Conservation (phyloP, 1,284 basidiomycete genomes). For the Sanghuangporus sanghuang region DNA sequence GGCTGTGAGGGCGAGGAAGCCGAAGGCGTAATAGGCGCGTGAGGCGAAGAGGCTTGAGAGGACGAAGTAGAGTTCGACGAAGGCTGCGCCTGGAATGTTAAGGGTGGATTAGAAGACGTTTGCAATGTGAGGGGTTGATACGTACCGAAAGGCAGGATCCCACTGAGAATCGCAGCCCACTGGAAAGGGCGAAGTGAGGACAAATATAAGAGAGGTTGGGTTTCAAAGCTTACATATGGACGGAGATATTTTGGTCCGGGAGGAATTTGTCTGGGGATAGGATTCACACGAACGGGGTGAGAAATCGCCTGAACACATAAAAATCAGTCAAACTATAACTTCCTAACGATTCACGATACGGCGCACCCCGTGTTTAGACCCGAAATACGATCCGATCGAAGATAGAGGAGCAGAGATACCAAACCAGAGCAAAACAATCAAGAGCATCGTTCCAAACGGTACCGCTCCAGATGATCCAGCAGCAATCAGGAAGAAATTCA, state of each 20-base stretch:
- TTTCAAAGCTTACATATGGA: slow-evolving; percentile 53
- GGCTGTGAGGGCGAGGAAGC: slow-evolving; percentile 89
- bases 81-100: slow-evolving; percentile 68
- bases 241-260: slow-evolving; percentile 79
- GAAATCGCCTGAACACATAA: slow-evolving; percentile 46
- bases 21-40: slow-evolving; percentile 92
- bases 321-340: slow-evolving; percentile 8
- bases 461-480: slow-evolving; percentile 93
- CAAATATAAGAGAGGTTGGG: not conserved
- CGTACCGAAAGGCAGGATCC: slow-evolving; percentile 87
- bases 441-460: slow-evolving; percentile 91
- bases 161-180: slow-evolving; percentile 78
- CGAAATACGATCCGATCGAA: slow-evolving; percentile 70
- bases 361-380: slow-evolving; percentile 82
- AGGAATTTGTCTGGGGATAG: slow-evolving; percentile 90
- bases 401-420: slow-evolving; percentile 88
- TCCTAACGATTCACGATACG: slow-evolving; percentile 1
- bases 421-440: slow-evolving; percentile 93
- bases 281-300: slow-evolving; percentile 86
- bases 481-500: slow-evolving; percentile 83
- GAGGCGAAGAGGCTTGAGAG: slow-evolving; percentile 93
- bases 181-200: slow-evolving; percentile 26
- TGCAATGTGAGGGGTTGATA: slow-evolving; percentile 1
- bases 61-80: slow-evolving; percentile 94
- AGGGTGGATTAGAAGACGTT: not conserved